Conservation (phyloP, 2,329 filamentous ascomycete species). For the Pseudovirgaria hyperparasitica region DNA sequence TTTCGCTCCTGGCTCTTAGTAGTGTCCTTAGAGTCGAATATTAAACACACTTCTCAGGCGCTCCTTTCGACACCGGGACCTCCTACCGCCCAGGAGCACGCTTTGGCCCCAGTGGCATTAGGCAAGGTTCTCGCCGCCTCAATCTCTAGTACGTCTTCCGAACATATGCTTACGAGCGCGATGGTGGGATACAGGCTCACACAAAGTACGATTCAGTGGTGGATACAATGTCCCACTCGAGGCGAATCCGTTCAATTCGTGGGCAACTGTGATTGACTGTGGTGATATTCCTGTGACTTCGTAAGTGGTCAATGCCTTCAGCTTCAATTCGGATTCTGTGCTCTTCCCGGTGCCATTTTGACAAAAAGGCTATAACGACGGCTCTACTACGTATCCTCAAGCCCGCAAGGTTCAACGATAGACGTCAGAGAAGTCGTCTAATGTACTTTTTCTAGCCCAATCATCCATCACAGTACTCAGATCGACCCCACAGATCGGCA, state of each 20-base stretch:
- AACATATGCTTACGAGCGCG: conserved; percentile 24
- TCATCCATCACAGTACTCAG: no score
- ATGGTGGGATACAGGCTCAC: conserved; percentile 31
- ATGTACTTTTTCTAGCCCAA: no score
- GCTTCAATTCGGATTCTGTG: no score
- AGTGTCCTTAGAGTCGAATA: conserved; percentile 5
- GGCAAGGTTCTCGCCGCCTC: conserved; percentile 72
- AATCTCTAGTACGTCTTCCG: conserved; percentile 64
- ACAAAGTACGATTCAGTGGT: conserved; percentile 49
- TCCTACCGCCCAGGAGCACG: conserved; percentile 74
- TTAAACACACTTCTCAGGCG: conserved; percentile 38
- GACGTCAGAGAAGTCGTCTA: not conserved
- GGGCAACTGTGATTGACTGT: conserved; percentile 70
- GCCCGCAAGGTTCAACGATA: not conserved
- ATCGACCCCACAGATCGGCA: not conserved
- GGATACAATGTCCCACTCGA: conserved; percentile 75
- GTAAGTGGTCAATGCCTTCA: conserved; percentile 35
- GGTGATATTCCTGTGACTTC: conserved; percentile 78
- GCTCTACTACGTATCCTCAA: no score
- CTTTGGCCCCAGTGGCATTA: conserved; percentile 73
- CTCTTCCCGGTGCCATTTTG: no score
- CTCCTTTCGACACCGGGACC: conserved; percentile 76
- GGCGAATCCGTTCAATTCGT: conserved; percentile 70
- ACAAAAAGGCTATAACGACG: no score
- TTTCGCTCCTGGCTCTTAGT: not conserved